Percentiles rank a stretch among this genome's conserved stretches.
These are phyloP conservation scores for Pseudogymnoascus sp. DNA, from an alignment of 2,329 filamentous ascomycete species.

Conservation along the genomic window DNA sequence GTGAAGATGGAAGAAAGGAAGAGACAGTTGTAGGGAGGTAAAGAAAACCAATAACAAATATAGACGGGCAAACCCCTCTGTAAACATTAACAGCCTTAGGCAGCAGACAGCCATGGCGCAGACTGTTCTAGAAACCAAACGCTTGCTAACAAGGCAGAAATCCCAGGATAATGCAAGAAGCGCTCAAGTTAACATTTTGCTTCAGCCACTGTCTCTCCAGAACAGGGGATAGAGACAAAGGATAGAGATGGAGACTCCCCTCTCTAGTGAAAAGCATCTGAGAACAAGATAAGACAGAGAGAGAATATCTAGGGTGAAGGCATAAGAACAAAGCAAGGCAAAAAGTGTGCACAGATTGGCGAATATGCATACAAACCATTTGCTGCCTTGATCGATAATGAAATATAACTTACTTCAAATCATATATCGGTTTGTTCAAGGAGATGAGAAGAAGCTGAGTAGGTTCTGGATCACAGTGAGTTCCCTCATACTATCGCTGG, in stretches of 20 bases:
- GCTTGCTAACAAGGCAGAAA: neutral
- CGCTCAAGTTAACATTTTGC: neutral
- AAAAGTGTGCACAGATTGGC: neutral
- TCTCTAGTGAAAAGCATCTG: neutral
- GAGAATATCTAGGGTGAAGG: neutral
- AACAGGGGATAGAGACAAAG: neutral
- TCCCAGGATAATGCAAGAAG: neutral
- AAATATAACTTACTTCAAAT: neutral
- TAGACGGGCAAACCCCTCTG: neutral
- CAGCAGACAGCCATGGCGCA: neutral
- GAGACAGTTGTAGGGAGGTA: neutral
- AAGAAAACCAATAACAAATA: neutral
- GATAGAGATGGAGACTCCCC: neutral
- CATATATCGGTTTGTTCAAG: neutral
- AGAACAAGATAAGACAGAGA: neutral
- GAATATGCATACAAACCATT: neutral
- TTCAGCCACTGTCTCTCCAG: no score
- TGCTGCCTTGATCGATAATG: neutral
- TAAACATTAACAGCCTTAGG: neutral
- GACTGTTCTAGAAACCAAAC: neutral
- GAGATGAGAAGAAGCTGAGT: neutral
- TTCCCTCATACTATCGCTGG: neutral
- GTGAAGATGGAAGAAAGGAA: neutral
- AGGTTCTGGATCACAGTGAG: neutral
- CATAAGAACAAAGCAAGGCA: neutral